Percentiles rank a stretch among this genome's conserved stretches.
phyloP scores from a whole-genome alignment of 139 green algal genomes.

The Tetradesmus lagerheimii region DNA sequence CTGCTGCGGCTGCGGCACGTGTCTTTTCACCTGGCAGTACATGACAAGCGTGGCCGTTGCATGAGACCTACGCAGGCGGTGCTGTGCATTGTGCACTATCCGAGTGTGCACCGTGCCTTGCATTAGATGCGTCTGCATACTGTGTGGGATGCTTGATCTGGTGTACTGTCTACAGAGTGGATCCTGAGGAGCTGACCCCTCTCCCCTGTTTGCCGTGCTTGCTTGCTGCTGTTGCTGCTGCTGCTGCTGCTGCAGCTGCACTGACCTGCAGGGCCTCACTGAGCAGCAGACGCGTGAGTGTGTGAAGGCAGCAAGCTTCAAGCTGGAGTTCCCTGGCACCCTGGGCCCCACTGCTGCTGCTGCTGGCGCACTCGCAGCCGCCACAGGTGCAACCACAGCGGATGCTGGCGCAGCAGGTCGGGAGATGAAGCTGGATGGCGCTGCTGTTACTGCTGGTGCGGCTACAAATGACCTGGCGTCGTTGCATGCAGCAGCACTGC shows the following conservation, averaged over 20 bases:
- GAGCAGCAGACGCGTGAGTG: constrained; percentile 3
- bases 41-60: too few relatives aligned
- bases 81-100: too few relatives aligned
- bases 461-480: constrained; percentile 7
- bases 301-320: constrained; percentile 26
- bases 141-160: background rate
- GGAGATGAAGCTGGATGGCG: background rate
- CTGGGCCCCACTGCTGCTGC: background rate
- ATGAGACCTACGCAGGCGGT: too few relatives aligned
- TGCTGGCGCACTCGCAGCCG: background rate
- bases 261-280: constrained; percentile 10
- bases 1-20: background rate
- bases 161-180: too few relatives aligned
- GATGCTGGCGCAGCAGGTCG: background rate
- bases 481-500: background rate
- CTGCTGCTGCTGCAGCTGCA: constrained; percentile 28
- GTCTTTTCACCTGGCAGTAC: background rate
- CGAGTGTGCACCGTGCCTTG: too few relatives aligned
- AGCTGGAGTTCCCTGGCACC: constrained; percentile 16
- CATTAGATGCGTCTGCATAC: background rate
- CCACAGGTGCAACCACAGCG: background rate
- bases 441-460: background rate
- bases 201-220: background rate
- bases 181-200: too few relatives aligned
- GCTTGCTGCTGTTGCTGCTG: background rate